Conservation (phyloP, 1,284 basidiomycete species). For the Fomes fomentarius region DNA sequence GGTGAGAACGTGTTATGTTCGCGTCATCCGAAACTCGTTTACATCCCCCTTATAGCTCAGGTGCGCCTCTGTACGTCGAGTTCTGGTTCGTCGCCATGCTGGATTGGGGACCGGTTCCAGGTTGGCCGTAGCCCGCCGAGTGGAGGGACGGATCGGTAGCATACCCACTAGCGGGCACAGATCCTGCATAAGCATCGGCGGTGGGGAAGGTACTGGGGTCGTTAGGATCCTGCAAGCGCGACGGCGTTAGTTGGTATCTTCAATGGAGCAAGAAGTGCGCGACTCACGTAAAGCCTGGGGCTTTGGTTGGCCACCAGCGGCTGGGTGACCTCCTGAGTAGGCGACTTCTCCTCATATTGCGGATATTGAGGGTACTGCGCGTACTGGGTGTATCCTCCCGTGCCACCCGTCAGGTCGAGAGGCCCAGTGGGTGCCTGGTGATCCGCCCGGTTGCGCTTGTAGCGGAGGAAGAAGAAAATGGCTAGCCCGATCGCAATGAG, state of each 20-base stretch:
- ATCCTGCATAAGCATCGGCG: neutral
- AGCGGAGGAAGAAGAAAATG: slow-evolving; percentile 15
- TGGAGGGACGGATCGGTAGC: neutral
- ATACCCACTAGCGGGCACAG: slow-evolving; percentile 8
- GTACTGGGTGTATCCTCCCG: neutral
- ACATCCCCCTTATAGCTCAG: slow-evolving; percentile 14
- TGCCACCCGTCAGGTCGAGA: slow-evolving; percentile 8
- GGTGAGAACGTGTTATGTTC: neutral
- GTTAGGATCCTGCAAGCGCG: slow-evolving; percentile 14
- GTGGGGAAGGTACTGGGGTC: slow-evolving; percentile 22
- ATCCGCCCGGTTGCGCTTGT: slow-evolving; percentile 5
- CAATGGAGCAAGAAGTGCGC: neutral
- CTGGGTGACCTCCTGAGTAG: neutral
- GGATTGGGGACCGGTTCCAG: neutral
- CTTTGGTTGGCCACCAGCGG: slow-evolving; percentile 2
- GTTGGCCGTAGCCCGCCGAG: neutral
- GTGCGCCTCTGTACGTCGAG: slow-evolving; percentile 12
- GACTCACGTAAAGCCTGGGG: slow-evolving; percentile 16
- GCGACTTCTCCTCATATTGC: slow-evolving; percentile 11
- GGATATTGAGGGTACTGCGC: slow-evolving; percentile 7
- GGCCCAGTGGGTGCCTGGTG: slow-evolving; percentile 6
- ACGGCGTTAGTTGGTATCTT: neutral
- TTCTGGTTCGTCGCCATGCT: neutral
- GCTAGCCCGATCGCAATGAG: slow-evolving; percentile 8
- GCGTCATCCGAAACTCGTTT: neutral